Conservation (phyloP, 2,329 filamentous ascomycete genomes). For the Stylonectria norvegica region DNA sequence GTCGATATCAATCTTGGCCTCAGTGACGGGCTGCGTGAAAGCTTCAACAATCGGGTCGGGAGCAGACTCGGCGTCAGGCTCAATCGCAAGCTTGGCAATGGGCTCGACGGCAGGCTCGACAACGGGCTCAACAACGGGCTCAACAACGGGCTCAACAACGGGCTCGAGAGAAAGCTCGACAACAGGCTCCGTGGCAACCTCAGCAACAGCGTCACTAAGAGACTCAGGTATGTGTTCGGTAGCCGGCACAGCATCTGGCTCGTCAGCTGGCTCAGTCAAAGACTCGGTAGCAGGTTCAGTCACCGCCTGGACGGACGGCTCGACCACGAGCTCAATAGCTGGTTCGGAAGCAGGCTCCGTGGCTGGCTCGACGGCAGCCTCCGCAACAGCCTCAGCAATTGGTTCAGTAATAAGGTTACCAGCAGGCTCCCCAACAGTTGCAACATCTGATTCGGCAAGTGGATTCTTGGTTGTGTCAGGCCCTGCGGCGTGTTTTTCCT, state of each 20-base stretch:
- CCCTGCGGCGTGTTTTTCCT: conserved; percentile 4
- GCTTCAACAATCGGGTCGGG: too few relatives aligned
- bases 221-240: too few relatives aligned
- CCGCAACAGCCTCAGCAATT: conserved; percentile 2
- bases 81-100: neutral
- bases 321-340: neutral
- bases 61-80: neutral
- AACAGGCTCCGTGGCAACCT: neutral
- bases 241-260: neutral
- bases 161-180: neutral
- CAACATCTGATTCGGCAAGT: too few relatives aligned
- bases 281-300: conserved; percentile 3
- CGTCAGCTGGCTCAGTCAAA: neutral
- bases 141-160: conserved; percentile 1
- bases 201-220: neutral
- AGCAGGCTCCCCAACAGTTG: too few relatives aligned
- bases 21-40: neutral
- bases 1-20: neutral
- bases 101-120: neutral
- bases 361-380: conserved; percentile 1
- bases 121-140: neutral
- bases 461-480: neutral
- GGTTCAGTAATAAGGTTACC: conserved; percentile 1
- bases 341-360: conserved; percentile 6
- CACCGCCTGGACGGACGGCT: conserved; percentile 1